Conservation (phyloP, 495 filamentous ascomycete genomes). For the Cetradonia linearis region DNA sequence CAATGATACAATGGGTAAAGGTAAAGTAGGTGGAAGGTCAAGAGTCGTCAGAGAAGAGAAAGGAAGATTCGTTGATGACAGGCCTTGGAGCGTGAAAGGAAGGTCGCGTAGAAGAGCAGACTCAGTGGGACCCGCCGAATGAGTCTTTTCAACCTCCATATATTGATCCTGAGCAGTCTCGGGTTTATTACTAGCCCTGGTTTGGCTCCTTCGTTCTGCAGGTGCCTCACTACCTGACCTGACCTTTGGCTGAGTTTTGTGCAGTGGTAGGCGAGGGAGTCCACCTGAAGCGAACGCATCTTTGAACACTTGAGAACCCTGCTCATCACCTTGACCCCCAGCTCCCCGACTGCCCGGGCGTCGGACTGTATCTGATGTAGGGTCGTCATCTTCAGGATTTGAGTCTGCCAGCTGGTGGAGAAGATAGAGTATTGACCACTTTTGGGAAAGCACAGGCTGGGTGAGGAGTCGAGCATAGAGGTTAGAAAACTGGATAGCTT, state of each 20-base stretch:
- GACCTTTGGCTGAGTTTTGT: not conserved
- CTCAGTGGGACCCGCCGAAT: conserved; percentile 39
- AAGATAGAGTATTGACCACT: conserved; percentile 92
- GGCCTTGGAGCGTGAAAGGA: conserved; percentile 87
- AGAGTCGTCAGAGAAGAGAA: conserved; percentile 57
- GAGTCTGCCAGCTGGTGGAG: conserved; percentile 71
- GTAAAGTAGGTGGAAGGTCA: conserved; percentile 66
- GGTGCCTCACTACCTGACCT: not conserved
- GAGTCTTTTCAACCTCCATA: conserved; percentile 1
- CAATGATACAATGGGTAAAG: conserved; percentile 75
- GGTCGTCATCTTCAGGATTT: conserved; percentile 27
- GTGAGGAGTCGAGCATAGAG: conserved; percentile 78
- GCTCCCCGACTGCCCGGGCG: conserved; percentile 20
- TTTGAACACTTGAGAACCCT: conserved; percentile 30
- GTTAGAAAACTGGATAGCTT: conserved; percentile 79
- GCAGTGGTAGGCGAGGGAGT: conserved; percentile 33
- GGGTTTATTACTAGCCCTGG: not conserved
- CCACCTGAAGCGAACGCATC: conserved; percentile 49
- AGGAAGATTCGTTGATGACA: conserved; percentile 73
- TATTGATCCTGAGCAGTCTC: conserved; percentile 1
- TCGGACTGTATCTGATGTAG: conserved; percentile 20
- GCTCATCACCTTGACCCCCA: conserved; percentile 5
- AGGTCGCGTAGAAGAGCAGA: conserved; percentile 75
- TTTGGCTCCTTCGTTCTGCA: conserved; percentile 4
- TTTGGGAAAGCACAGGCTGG: conserved; percentile 82